A percentile compares a stretch with the other conserved stretches of the same genome.
phyloP scores from a whole-genome alignment of 208 protist genomes.

The Angomonas deanei region DNA sequence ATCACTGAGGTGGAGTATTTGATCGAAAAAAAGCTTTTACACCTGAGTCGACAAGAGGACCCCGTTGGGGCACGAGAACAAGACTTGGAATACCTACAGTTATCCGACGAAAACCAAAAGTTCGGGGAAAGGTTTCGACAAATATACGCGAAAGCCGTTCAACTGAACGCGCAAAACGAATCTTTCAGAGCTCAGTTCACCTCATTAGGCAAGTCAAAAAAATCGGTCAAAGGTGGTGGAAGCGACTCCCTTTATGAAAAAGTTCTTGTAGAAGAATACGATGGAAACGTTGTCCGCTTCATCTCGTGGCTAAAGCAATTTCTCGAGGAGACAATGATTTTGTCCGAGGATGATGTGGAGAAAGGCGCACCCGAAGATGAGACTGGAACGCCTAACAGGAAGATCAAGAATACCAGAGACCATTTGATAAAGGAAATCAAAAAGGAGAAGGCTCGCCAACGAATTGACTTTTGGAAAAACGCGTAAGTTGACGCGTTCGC shows the following conservation, averaged over 20 bases:
- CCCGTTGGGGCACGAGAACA: too few relatives aligned
- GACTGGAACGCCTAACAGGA: neutral
- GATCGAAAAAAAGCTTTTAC: neutral
- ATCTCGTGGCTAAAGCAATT: neutral
- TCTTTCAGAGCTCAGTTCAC: neutral
- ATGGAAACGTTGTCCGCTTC: neutral
- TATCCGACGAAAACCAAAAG: neutral
- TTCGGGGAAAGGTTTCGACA: neutral
- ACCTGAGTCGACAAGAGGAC: neutral
- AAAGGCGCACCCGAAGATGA: neutral
- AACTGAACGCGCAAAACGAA: neutral
- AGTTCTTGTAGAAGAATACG: neutral
- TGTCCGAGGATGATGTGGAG: neutral
- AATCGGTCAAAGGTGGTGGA: neutral
- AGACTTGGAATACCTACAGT: neutral
- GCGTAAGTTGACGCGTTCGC: neutral
- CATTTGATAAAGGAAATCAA: neutral
- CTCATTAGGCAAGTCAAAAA: neutral
- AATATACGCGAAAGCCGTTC: neutral
- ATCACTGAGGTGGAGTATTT: neutral
- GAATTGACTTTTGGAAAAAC: neutral
- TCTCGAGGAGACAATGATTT: neutral
- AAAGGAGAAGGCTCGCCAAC: neutral
- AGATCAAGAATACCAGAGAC: neutral
- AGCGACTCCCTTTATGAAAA: neutral